These are phyloP conservation scores for Gentiana straminea DNA, from an alignment of 257 asterid species.

Conservation along the genomic window DNA sequence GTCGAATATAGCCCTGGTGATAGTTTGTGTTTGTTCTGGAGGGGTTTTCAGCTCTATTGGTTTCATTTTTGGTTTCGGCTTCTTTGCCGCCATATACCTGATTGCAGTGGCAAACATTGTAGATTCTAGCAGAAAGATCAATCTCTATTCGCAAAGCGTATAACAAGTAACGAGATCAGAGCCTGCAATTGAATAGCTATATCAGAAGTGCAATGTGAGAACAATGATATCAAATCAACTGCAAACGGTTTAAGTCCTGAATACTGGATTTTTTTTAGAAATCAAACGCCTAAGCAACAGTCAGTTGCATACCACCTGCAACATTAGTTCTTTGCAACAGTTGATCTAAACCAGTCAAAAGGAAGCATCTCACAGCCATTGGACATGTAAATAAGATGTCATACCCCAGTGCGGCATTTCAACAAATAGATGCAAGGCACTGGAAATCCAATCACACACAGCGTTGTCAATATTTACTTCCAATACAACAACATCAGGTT, in stretches of 20 bases:
- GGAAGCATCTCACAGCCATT: neutral
- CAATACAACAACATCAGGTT: neutral
- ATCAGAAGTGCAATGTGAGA: neutral
- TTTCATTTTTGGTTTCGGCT: constrained; percentile 91
- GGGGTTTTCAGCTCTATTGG: constrained; percentile 82
- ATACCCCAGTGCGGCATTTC: constrained; percentile 3
- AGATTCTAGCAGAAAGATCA: neutral
- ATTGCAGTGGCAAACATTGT: constrained; percentile 70
- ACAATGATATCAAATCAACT: no score
- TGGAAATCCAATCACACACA: no score
- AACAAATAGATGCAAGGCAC: constrained; percentile 5
- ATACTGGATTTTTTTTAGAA: no score
- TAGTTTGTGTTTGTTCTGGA: constrained; percentile 85
- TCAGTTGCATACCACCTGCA: no score
- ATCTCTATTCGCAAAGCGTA: no score
- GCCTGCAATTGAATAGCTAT: neutral
- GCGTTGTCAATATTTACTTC: no score
- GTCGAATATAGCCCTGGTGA: constrained; percentile 71
- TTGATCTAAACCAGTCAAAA: no score
- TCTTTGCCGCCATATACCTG: constrained; percentile 46
- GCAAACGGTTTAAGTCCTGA: no score
- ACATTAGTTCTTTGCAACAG: no score
- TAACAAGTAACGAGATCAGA: neutral
- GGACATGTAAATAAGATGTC: neutral
- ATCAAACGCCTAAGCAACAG: no score